Base-by-base conservation (phyloP, 371 early-diverging fungal species). In the Blakeslea trispora region DNA sequence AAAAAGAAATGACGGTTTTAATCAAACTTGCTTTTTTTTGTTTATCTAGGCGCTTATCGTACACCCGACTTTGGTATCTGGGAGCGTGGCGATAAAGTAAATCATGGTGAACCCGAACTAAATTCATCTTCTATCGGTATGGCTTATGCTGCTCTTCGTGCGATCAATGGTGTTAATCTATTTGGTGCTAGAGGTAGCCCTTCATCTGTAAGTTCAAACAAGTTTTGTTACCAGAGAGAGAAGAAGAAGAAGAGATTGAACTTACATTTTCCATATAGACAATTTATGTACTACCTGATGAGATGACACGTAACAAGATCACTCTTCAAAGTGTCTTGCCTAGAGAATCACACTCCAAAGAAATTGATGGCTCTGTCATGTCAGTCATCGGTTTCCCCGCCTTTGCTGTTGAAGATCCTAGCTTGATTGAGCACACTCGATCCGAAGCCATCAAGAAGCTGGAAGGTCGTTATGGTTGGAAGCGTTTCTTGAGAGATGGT, bases 1-100 rank as follows among this genome's bases (percentile, higher is more conserved):
- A n/a, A n/a, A n/a, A n/a, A n/a, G 1, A 7, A 15, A 40, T 35
- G 21, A 8, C 10, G 1, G 24, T 14, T 2, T 15, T n/a, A 43
- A 45, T 44, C 40, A 21, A 6, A 21, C 9, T 50, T 14, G 55
- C 19, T 13, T 8, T 13, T 5, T 2, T 17, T 35, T 5, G 21
- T 56, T 24, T 3, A 14, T 55, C 19, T 31, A 78, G 79, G 75
- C 34, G 79, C 81, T 32, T 79, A 84, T 66, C 80, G 90, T 48
- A 93, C 93, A 0, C 93, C 93, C 3, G 95, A 95, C 55, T 93
- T 89, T 68, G 93, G 93, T 45, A 88, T 91, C 50, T 93, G 95
- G 95, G 95, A 95, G 64, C 78, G 95, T 40, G 95, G 95, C 48
- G 88, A 93, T 74, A 95, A 95, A 70, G 82, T 85, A 48, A 95